Evolutionary conservation across 495 filamentous ascomycete genomes (phyloP).

Genomic region (Neurospora sp.): DNA sequence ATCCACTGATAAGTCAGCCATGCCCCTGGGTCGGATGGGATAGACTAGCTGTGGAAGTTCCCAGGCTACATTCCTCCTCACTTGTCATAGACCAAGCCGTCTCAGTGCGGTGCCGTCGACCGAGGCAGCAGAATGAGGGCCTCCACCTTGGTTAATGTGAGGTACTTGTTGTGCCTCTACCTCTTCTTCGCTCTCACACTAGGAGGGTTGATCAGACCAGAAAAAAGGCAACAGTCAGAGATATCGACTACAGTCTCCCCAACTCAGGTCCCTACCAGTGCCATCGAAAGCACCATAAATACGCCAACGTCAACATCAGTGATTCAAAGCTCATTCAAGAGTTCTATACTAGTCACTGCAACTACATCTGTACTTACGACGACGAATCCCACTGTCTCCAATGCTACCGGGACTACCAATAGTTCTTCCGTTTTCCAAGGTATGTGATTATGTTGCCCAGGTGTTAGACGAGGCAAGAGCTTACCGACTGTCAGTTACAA

Average conservation of each 20-base stretch:
- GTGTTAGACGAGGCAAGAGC: neutral
- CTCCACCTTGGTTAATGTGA: neutral
- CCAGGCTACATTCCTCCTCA: neutral
- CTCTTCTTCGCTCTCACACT: constrained; percentile 12
- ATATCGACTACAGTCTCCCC: constrained; percentile 4
- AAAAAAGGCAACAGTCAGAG: constrained; percentile 7
- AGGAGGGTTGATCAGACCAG: constrained; percentile 8
- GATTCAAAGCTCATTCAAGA: neutral
- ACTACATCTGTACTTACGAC: neutral
- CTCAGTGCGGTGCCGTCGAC: neutral
- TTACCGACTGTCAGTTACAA: constrained; percentile 18
- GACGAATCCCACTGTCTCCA: neutral
- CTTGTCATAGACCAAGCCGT: neutral
- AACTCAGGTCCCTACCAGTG: neutral
- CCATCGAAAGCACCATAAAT: neutral
- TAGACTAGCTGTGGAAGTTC: neutral
- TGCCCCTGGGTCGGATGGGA: neutral
- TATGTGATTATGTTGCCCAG: neutral
- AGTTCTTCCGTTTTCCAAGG: neutral
- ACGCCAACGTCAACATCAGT: neutral
- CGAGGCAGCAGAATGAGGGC: neutral
- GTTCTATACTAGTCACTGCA: neutral
- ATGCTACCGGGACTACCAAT: neutral
- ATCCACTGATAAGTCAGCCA: neutral
- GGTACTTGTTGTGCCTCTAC: constrained; percentile 18